Conservation (phyloP, 768 basidiomycete genomes). For the Suillus hirtellus region DNA sequence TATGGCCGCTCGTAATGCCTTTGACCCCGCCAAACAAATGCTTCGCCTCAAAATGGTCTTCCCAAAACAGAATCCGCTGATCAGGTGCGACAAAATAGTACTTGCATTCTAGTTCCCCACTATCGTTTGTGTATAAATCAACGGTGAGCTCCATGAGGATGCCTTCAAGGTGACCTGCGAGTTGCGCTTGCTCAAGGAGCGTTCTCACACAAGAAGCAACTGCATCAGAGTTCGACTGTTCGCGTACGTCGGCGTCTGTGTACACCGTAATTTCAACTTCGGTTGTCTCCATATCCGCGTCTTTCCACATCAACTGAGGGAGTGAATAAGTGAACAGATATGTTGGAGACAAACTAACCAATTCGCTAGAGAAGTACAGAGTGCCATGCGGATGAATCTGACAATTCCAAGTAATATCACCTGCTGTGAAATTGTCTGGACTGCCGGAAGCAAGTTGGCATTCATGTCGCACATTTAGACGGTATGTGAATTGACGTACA, state of each 20-base stretch:
- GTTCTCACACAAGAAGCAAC: neutral
- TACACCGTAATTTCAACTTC: neutral
- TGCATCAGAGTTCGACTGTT: neutral
- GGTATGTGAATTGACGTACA: neutral
- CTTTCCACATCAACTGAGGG: neutral
- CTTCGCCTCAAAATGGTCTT: neutral
- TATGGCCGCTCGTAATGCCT: neutral
- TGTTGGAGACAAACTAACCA: neutral
- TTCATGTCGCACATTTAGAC: no score
- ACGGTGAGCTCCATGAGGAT: constrained; percentile 2
- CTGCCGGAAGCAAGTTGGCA: neutral
- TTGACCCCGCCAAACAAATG: neutral
- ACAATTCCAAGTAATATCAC: neutral
- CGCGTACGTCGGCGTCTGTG: neutral
- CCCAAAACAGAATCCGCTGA: neutral
- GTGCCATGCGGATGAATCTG: neutral
- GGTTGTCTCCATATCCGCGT: neutral
- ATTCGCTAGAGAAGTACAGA: neutral
- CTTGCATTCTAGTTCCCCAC: neutral
- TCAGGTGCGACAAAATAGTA: constrained; percentile 3
- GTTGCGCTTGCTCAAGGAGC: neutral
- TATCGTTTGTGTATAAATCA: neutral
- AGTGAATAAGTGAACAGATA: neutral
- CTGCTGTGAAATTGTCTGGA: neutral
- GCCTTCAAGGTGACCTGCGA: neutral